Base-by-base conservation (phyloP, 805 yeast genomes). In the Candida taoyuanica region DNA sequence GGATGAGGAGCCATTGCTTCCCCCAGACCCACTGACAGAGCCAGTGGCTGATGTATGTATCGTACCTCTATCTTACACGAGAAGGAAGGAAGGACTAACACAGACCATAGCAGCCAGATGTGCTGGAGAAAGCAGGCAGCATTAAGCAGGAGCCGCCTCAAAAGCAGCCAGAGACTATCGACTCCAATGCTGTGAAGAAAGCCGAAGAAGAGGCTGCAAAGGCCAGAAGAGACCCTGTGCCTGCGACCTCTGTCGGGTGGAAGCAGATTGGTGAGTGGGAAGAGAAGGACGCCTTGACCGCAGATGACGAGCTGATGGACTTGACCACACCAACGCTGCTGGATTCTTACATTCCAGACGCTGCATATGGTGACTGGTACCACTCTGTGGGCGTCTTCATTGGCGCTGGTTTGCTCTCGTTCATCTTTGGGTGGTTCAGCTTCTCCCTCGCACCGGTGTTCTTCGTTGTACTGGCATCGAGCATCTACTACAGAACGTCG, bases 361-460 rank as follows among this genome's bases (percentile, higher is more conserved):
- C 64, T 26, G 73, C 77, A 13, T 85, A 84, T 52, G 98, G 98
- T 37, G 98, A 93, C 57, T 93, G 98, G 98, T 93, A 82, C 57
- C 98, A 93, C 60, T 81, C 82, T 36, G 80, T 81, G n/a, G 96
- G 76, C 0, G 70, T 80, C 26, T 65, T 87, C 41, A 67, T 83
- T 21, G 58, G 73, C 17, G 87, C 83, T 6, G 88, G 84, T 0
- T 57, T 84, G 12, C 57, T 83, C 13, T 85, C 95, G 4, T 89
- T 91, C 80, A 49, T 81, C 3, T 52, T 85, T 29, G 99, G 98
- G 8, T 74, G 81, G 63, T 74, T 84, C 47, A 70, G 77, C 33
- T 81, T 89, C 50, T 77, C 88, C 6, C 53, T 89, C 38, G 93
- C 93, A 8, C 86, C 95, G 37, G 77, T 87, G 30, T 85, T 87